Base-by-base conservation (phyloP, 2,329 filamentous ascomycete genomes). In the Arthrobotrys iridis region DNA sequence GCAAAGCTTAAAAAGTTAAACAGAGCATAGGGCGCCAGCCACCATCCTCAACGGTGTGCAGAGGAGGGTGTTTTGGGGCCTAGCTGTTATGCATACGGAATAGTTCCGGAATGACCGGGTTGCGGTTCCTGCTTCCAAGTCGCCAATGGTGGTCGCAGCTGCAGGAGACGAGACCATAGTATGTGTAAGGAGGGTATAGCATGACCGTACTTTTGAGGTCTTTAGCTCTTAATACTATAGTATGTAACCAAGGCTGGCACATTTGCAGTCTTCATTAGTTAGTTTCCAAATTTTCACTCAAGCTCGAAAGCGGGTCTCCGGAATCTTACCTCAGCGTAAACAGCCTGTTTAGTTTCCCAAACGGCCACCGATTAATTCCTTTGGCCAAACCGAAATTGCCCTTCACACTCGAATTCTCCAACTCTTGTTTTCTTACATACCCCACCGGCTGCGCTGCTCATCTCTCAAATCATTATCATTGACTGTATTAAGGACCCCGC, bases 271-370 rank as follows among this genome's bases (percentile, higher is more conserved):
- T n/a, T n/a, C n/a, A n/a, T n/a, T n/a, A n/a, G 40, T 20, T 26
- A 24, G 35, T 26, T 30, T 18, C 33, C 48, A 58, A 67, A 58
- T 59, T 58, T 50, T 59, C 55, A 28, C 63, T 60, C 35, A 55
- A 7, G n/a, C 41, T 30, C 22, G 8, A 67, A 26, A 46, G 50
- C 52, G 33, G 20, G 40, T 58, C 37, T 28, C 59, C 58, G 58
- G 45, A 59, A 64, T 60, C 50, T 73, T 26, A 65, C 48, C 40
- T 37, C 26, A 48, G 46, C 15, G 71, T 41, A 68, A 68, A 75
- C 71, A 75, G 71, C n/a, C 71, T 75, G 71, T 75, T 75, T 68
- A 28, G 28, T 28, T 60, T 63, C 60, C 68, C 71, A 75, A 75
- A 75, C 71, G 40, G 43, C 58, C 28, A 35, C 20, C 26, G 46